A percentile compares a stretch with the other conserved stretches of the same genome.
phyloP scores from a whole-genome alignment of 2,329 filamentous ascomycete genomes.

The Catunica adiposa region DNA sequence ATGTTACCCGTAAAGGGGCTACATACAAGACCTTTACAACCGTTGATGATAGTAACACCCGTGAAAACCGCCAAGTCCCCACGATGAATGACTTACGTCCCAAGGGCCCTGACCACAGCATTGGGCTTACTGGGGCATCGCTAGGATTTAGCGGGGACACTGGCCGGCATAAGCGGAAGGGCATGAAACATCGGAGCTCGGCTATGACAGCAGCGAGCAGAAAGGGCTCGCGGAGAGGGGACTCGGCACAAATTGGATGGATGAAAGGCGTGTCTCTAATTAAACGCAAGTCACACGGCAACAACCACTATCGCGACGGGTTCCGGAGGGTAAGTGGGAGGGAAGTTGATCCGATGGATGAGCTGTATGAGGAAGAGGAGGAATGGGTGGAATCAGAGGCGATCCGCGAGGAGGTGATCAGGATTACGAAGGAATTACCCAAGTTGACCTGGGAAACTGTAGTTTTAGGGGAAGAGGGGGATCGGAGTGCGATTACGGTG shows the following conservation, averaged over 20 bases:
- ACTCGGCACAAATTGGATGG: constrained; percentile 44
- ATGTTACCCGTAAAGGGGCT: constrained; percentile 67
- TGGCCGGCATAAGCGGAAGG: constrained; percentile 21
- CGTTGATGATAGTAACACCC: constrained; percentile 40
- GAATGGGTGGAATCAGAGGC: constrained; percentile 46
- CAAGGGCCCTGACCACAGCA: constrained; percentile 26
- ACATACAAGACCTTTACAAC: constrained; percentile 73
- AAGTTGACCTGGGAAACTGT: constrained; percentile 45
- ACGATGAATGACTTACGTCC: constrained; percentile 46
- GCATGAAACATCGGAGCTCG: constrained; percentile 15
- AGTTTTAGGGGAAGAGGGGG: constrained; percentile 23
- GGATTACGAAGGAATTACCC: constrained; percentile 43
- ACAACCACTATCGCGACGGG: constrained; percentile 15
- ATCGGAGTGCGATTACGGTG: constrained; percentile 17
- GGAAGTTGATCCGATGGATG: constrained; percentile 30
- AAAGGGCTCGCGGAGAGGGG: constrained; percentile 25
- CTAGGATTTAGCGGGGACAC: constrained; percentile 27
- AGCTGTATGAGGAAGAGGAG: constrained; percentile 33
- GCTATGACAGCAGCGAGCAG: constrained; percentile 41
- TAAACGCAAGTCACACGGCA: constrained; percentile 23
- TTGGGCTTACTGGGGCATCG: constrained; percentile 25
- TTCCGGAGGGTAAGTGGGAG: constrained; percentile 35
- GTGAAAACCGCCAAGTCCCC: constrained; percentile 37
- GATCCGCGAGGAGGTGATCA: constrained; percentile 47
- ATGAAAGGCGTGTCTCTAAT: constrained; percentile 46